Base-by-base conservation (phyloP, 2,329 filamentous ascomycete species). In the Diaporthe aspalathi region DNA sequence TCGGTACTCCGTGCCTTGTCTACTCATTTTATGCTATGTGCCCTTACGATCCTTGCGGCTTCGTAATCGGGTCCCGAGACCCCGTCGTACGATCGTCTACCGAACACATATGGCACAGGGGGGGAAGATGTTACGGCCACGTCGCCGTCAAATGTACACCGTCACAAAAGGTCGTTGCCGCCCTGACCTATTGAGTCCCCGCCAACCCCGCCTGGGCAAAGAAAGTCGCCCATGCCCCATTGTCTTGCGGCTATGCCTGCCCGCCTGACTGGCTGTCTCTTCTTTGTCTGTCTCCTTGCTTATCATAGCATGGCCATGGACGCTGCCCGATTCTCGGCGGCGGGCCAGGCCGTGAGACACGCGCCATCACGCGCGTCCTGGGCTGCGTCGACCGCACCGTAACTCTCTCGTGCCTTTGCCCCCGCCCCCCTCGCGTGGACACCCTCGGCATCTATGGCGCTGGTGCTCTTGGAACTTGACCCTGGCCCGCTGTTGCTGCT, bases 271-370 rank as follows among this genome's bases (percentile, higher is more conserved):
- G 4, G 16, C 17, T 22, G 29, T 5, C 45, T 20, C 3, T 11
- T 24, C 35, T 12, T 38, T 65, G 5, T 22, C 45, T 50, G 20
- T 20, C 45, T 27, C n/a, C 29, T 35, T 5, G 14, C 9, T 65
- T 14, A 38, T 50, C n/a, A 50, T 5, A 11, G 54, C 54, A n/a
- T 32, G 47, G 40, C 35, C 29, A 38, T 8, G 45, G 29, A 38
- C 60, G 24, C 27, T 5, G 29, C 17, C 7, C n/a, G 29, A 27
- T 50, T n/a, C 17, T 79, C 76, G 49, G 77, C 77, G 27, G 74
- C 62, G 0, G 78, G 78, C 78, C 78, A 79, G 32, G 78, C 77
- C 17, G 74, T 74, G 29, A 79, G 72, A 38, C 72, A 76, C 22
- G 78, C 78, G 53, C 78, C 78, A 32, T 69, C 68, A 16, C 70